Evolutionary conservation across 441 rosid species (phyloP).

Genomic region (Bruguiera hainesii): DNA sequence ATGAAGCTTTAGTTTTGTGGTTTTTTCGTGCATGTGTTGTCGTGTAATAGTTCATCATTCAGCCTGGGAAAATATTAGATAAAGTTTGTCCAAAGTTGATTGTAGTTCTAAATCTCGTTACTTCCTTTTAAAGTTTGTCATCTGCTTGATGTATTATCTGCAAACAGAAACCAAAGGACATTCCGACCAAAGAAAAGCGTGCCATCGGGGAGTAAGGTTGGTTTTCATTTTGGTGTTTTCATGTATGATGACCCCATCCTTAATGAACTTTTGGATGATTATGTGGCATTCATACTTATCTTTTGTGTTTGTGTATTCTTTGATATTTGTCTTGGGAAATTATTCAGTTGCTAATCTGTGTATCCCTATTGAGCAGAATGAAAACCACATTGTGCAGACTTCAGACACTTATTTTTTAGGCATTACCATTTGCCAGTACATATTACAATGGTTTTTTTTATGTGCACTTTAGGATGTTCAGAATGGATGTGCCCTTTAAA

Average conservation of each 20-base stretch:
- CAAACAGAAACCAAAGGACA: constrained; percentile 82
- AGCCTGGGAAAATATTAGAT: not conserved
- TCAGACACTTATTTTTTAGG: not conserved
- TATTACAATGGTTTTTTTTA: not conserved
- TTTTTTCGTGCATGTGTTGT: not conserved
- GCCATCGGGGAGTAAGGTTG: constrained; percentile 95
- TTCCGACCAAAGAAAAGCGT: constrained; percentile 98
- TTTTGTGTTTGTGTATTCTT: not conserved
- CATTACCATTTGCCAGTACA: too few relatives aligned
- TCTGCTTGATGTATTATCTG: constrained; percentile 16
- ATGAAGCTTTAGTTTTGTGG: too few relatives aligned
- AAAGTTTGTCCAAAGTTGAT: not conserved
- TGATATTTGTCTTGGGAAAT: not conserved
- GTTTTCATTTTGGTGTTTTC: constrained; percentile 15
- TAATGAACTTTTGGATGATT: constrained; percentile 1
- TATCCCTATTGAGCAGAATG: not conserved
- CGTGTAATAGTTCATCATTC: not conserved
- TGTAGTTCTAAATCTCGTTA: not conserved
- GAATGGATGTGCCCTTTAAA: not conserved
- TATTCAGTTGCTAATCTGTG: not conserved
- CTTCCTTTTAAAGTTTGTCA: not conserved
- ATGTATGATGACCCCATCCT: not conserved
- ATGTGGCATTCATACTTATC: not conserved
- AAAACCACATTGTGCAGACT: not conserved
- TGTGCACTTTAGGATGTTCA: too few relatives aligned